phyloP scores from a whole-genome alignment of 164 flowering plant species.

The Berberis thunbergii region DNA sequence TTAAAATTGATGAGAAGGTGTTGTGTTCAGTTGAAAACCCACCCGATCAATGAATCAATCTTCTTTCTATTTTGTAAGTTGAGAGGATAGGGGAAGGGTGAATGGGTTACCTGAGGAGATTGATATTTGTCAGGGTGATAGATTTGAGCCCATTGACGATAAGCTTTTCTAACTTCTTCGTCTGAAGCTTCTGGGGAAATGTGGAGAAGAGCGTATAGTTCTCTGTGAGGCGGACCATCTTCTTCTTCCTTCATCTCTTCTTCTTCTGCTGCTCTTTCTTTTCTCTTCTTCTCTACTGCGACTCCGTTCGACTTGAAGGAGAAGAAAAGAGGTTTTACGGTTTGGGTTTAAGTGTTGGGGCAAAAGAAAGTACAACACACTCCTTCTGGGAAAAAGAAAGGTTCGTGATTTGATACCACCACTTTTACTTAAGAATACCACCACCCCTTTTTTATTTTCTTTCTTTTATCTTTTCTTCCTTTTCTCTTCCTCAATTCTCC shows the following conservation, averaged over 20 bases:
- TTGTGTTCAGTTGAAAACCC: background rate
- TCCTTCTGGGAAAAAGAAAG: no score
- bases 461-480: no score
- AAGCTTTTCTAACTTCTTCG: slow-evolving; percentile 88
- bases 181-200: slow-evolving; percentile 90
- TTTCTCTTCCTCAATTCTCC: no score
- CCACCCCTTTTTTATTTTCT: no score
- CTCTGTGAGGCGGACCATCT: slow-evolving; percentile 36
- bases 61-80: background rate
- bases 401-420: no score
- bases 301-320: no score
- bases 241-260: slow-evolving; percentile 35
- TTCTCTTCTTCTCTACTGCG: slow-evolving; percentile 13
- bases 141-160: slow-evolving; percentile 94
- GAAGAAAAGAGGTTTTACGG: no score
- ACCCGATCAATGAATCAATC: background rate
- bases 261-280: slow-evolving; percentile 16
- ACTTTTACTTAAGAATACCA: no score
- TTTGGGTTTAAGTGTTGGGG: no score
- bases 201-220: slow-evolving; percentile 82
- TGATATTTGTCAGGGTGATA: slow-evolving; percentile 96
- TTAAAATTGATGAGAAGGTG: background rate
- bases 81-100: background rate
- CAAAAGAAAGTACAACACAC: no score
- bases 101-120: slow-evolving; percentile 37